These are phyloP conservation scores for Plasmopara halstedii DNA, from an alignment of 352 stramenopile species.

Conservation along the genomic window DNA sequence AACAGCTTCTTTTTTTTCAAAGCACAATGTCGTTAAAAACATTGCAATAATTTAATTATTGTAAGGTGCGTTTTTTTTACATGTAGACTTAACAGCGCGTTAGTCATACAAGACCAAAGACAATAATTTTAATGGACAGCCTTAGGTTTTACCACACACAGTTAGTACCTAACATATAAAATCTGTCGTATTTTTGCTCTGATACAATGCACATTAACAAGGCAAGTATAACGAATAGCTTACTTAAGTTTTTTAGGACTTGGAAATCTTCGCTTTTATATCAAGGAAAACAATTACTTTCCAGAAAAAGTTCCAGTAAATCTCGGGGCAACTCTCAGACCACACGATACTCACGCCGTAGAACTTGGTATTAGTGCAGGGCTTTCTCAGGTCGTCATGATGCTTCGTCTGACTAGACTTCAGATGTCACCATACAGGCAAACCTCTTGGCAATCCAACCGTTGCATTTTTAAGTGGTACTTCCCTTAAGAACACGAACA, in stretches of 20 bases:
- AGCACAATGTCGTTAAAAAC: not conserved
- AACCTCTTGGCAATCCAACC: not conserved
- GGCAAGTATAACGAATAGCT: too few relatives aligned
- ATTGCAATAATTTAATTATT: too few relatives aligned
- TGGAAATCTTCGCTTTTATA: too few relatives aligned
- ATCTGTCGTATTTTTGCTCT: not conserved
- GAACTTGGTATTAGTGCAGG: not conserved
- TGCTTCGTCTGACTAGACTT: conserved; percentile 2
- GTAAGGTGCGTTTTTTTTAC: not conserved
- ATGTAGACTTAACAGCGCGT: not conserved
- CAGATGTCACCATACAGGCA: conserved; percentile 11
- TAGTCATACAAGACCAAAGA: not conserved
- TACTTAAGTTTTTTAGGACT: too few relatives aligned
- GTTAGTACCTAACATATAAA: not conserved
- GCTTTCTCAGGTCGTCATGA: not conserved
- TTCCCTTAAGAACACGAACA: not conserved
- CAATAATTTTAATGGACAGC: too few relatives aligned
- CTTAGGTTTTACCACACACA: not conserved
- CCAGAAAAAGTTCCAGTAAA: not conserved
- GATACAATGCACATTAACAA: too few relatives aligned
- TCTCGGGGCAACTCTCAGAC: not conserved
- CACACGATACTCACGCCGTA: conserved; percentile 10
- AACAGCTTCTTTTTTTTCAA: not conserved
- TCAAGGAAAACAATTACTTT: not conserved
- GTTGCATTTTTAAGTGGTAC: conserved; percentile 1